These are phyloP conservation scores for Debaryomyces prosopidis DNA, from an alignment of 805 yeast genomes.

Conservation along the genomic window DNA sequence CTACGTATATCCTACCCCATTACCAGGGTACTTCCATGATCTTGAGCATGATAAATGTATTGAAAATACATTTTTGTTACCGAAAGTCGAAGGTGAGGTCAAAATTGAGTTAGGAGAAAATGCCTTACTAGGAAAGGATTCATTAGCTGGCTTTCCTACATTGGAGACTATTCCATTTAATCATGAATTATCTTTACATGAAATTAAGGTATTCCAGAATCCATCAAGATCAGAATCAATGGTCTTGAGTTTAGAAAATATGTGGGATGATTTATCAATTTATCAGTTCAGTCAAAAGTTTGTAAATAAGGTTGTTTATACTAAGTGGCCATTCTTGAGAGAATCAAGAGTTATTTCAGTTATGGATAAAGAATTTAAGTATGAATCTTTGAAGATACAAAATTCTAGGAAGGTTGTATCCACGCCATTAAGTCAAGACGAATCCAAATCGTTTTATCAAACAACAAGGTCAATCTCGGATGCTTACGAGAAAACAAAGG, in stretches of 20 bases:
- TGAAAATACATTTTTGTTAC: conserved; percentile 57
- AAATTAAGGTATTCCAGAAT: conserved; percentile 76
- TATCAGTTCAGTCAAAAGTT: conserved; percentile 67
- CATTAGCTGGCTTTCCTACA: conserved; percentile 90
- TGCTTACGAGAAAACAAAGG: conserved; percentile 55
- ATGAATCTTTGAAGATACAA: conserved; percentile 38
- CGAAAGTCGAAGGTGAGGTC: conserved; percentile 44
- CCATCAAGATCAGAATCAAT: conserved; percentile 84
- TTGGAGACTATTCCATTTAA: conserved; percentile 67
- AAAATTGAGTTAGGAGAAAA: conserved; percentile 63
- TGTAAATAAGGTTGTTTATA: conserved; percentile 63
- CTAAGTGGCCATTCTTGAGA: conserved; percentile 87
- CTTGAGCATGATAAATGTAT: conserved; percentile 77
- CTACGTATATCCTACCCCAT: conserved; percentile 67
- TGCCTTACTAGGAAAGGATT: conserved; percentile 66
- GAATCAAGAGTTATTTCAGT: conserved; percentile 74
- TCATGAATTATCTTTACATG: conserved; percentile 55
- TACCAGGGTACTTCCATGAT: conserved; percentile 75
- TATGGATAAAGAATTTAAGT: conserved; percentile 53
- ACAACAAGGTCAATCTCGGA: conserved; percentile 36
- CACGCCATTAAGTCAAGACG: conserved; percentile 42
- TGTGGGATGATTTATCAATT: conserved; percentile 53
- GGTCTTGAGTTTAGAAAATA: conserved; percentile 60
- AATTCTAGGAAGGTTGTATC: conserved; percentile 24
- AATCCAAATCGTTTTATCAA: conserved; percentile 47